phyloP scores from a whole-genome alignment of 2,329 filamentous ascomycete genomes.

The Penicillium aurantiogriseum region DNA sequence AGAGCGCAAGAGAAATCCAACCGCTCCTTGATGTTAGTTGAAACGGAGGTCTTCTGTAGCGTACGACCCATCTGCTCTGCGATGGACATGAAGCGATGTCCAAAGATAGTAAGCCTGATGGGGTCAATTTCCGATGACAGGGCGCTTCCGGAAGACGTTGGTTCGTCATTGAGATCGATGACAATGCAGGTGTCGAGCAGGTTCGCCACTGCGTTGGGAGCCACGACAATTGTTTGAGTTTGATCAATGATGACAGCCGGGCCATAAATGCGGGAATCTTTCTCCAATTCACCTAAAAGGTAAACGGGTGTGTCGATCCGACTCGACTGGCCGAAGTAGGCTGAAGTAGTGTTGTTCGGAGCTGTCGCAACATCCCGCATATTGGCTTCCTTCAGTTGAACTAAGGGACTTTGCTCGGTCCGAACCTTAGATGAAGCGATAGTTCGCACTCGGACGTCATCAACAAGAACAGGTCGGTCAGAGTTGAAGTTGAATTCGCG shows the following conservation, averaged over 20 bases:
- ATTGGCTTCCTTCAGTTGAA: constrained; percentile 58
- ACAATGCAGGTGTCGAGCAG: constrained; percentile 85
- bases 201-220: constrained; percentile 71
- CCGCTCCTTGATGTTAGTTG: constrained; percentile 77
- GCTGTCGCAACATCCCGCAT: constrained; percentile 58
- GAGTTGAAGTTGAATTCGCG: constrained; percentile 90
- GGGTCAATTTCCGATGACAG: constrained; percentile 44
- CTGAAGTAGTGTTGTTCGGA: constrained; percentile 50
- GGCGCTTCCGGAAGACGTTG: constrained; percentile 29
- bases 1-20: constrained; percentile 81
- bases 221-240: constrained; percentile 83
- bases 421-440: constrained; percentile 64
- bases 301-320: constrained; percentile 39
- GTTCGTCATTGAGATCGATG: constrained; percentile 70
- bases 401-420: constrained; percentile 65
- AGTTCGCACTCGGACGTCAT: constrained; percentile 83
- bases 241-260: constrained; percentile 77
- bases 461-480: constrained; percentile 81
- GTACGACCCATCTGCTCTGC: constrained; percentile 60
- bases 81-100: constrained; percentile 59
- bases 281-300: constrained; percentile 35
- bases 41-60: constrained; percentile 56
- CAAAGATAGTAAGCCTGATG: constrained; percentile 56
- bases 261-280: constrained; percentile 48
- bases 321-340: constrained; percentile 36